These are phyloP conservation scores for Nakazawaea populi DNA, from an alignment of 805 yeast genomes.

Conservation along the genomic window DNA sequence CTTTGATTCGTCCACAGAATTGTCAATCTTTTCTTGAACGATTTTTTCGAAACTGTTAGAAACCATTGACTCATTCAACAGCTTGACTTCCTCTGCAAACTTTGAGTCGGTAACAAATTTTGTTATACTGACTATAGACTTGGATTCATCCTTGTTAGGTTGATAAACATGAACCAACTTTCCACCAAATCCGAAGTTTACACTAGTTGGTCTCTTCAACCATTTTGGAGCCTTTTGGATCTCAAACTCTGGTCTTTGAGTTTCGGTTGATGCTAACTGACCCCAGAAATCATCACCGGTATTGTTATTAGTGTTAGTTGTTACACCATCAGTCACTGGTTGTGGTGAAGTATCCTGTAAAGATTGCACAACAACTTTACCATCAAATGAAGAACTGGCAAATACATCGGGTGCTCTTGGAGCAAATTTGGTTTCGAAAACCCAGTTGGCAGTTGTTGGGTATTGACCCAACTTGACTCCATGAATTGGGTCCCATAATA, in stretches of 20 bases:
- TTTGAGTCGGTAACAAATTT: conserved; percentile 34
- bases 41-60: conserved; percentile 46
- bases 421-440: conserved; percentile 82
- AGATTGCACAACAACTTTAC: conserved; percentile 74
- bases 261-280: conserved; percentile 58
- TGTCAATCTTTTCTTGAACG: conserved; percentile 46
- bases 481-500: conserved; percentile 83
- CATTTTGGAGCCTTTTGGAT: conserved; percentile 84
- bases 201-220: conserved; percentile 71
- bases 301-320: conserved; percentile 27
- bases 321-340: conserved; percentile 33
- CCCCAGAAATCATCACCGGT: conserved; percentile 84
- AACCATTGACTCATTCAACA: conserved; percentile 52
- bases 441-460: conserved; percentile 93
- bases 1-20: conserved; percentile 30
- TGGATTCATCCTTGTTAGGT: conserved; percentile 30
- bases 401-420: conserved; percentile 84
- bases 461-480: conserved; percentile 77
- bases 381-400: conserved; percentile 85
- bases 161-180: conserved; percentile 56
- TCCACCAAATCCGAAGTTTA: conserved; percentile 91
- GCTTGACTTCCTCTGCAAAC: conserved; percentile 28
- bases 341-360: conserved; percentile 80
- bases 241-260: conserved; percentile 67
- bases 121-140: conserved; percentile 35